phyloP scores from a whole-genome alignment of 768 basidiomycete species.

The Naganishia friedmannii region DNA sequence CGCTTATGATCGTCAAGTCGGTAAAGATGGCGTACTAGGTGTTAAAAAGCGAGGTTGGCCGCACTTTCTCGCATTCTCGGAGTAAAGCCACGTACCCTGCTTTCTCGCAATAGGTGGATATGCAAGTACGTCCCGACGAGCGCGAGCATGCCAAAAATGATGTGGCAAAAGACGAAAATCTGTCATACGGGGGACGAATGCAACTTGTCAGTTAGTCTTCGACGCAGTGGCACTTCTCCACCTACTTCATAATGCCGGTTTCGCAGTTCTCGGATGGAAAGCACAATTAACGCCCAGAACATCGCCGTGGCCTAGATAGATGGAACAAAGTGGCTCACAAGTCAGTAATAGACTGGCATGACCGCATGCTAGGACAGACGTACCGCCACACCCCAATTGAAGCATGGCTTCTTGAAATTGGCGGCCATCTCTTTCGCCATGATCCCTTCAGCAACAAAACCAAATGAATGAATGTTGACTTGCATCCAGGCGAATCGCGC shows the following conservation, averaged over 20 bases:
- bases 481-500: constrained; percentile 8
- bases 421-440: neutral
- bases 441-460: neutral
- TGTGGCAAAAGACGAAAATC: constrained; percentile 16
- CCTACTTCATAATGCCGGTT: constrained; percentile 10
- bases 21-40: neutral
- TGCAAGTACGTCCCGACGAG: constrained; percentile 2
- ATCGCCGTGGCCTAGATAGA: neutral
- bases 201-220: neutral
- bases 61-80: neutral
- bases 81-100: neutral
- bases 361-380: neutral
- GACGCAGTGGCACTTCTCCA: no score
- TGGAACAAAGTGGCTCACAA: neutral
- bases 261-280: constrained; percentile 9
- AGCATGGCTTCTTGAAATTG: constrained; percentile 6
- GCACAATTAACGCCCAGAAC: neutral
- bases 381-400: constrained; percentile 20
- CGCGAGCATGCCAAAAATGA: neutral
- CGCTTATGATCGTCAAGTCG: neutral
- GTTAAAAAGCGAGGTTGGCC: neutral
- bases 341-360: neutral
- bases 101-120: constrained; percentile 3
- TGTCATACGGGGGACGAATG: neutral
- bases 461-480: constrained; percentile 2